A percentile compares a stretch with the other conserved stretches of the same genome.
These are phyloP conservation scores for Colletotrichum tamarilloi DNA, from an alignment of 2,329 filamentous ascomycete genomes.

Conservation along the genomic window DNA sequence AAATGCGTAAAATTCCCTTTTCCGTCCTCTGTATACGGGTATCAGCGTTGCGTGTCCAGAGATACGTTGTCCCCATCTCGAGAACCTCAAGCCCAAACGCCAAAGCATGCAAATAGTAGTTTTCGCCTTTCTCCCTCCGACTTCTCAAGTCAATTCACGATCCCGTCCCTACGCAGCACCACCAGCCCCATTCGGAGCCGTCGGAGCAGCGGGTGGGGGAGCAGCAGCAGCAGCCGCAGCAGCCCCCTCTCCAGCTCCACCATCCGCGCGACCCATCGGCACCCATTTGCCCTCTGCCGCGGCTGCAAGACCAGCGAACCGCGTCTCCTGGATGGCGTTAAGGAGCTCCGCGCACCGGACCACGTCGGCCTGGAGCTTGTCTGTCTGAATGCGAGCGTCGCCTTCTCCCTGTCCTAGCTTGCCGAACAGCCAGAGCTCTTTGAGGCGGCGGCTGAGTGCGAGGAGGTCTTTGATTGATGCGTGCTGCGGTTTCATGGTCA, in stretches of 20 bases:
- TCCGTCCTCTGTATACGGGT: conserved; percentile 18
- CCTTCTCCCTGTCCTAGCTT: conserved; percentile 52
- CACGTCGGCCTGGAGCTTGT: conserved; percentile 50
- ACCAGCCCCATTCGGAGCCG: not conserved
- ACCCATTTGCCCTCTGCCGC: conserved; percentile 51
- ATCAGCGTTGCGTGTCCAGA: not conserved
- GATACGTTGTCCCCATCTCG: not conserved
- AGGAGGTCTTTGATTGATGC: conserved; percentile 58
- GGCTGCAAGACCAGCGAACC: conserved; percentile 48
- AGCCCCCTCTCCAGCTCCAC: not conserved
- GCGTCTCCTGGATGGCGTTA: conserved; percentile 46
- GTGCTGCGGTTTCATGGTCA: conserved; percentile 42
- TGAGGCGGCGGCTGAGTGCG: conserved; percentile 55
- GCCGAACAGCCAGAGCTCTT: conserved; percentile 59
- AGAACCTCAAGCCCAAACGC: conserved; percentile 11
- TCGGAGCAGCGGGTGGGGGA: not conserved
- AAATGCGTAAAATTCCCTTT: conserved; percentile 15
- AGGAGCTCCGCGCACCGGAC: conserved; percentile 47
- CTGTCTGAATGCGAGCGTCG: conserved; percentile 48
- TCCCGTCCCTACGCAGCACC: not conserved
- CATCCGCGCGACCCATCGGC: conserved; percentile 36
- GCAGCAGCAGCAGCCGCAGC: not conserved
- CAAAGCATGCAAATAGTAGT: conserved; percentile 1
- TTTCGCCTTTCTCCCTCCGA: too few relatives aligned
- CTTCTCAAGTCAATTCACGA: too few relatives aligned